Evolutionary conservation across 345 rosid species (phyloP).

Genomic region (Bruguiera sexangula): DNA sequence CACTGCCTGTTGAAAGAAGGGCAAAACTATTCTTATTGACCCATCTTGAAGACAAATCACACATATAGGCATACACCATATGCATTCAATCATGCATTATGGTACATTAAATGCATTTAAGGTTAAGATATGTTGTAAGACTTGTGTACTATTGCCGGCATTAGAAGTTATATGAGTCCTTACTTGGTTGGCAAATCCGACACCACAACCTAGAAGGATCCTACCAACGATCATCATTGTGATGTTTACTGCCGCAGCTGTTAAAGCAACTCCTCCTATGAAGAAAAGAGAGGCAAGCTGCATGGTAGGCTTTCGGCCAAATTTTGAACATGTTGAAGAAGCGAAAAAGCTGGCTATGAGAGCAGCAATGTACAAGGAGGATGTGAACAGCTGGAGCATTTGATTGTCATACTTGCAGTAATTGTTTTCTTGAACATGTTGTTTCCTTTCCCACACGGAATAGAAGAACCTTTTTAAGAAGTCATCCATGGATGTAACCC

Average conservation of each 20-base stretch:
- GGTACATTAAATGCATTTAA: too few relatives aligned
- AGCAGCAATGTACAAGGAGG: slow-evolving; percentile 28
- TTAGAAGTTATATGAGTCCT: background rate
- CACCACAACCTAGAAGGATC: slow-evolving; percentile 29
- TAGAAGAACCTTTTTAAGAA: slow-evolving; percentile 28
- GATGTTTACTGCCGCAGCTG: slow-evolving; percentile 4
- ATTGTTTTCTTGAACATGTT: slow-evolving; percentile 21
- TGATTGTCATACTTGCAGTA: slow-evolving; percentile 33
- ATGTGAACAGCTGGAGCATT: slow-evolving; percentile 31
- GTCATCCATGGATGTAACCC: slow-evolving; percentile 35
- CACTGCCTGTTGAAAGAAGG: slow-evolving; percentile 16
- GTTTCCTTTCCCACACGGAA: slow-evolving; percentile 18
- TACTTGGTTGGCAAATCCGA: slow-evolving; percentile 28
- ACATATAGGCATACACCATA: too few relatives aligned
- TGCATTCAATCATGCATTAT: too few relatives aligned
- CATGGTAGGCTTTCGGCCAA: slow-evolving; percentile 24
- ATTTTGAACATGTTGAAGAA: slow-evolving; percentile 12
- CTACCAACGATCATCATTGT: slow-evolving; percentile 25
- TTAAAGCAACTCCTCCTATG: slow-evolving; percentile 11
- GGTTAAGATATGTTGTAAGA: too few relatives aligned
- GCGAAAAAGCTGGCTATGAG: slow-evolving; percentile 27
- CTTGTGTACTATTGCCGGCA: too few relatives aligned
- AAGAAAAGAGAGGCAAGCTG: slow-evolving; percentile 21
- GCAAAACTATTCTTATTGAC: background rate
- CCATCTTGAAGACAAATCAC: too few relatives aligned